These are phyloP conservation scores for Reticulascus tulasneorum DNA, from an alignment of 2,329 filamentous ascomycete genomes.

Conservation along the genomic window DNA sequence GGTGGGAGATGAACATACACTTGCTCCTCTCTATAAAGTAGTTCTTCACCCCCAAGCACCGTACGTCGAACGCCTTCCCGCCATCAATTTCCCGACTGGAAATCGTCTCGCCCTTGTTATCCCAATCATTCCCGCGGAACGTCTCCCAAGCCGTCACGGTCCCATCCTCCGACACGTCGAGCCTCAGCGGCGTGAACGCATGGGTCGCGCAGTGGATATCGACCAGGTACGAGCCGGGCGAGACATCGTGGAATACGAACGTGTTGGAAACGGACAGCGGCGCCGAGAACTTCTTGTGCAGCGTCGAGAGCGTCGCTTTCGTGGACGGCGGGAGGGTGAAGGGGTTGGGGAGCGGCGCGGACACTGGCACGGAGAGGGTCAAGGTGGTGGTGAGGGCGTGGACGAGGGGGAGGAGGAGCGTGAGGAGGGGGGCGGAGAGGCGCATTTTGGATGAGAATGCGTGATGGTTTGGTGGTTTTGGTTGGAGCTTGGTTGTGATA, in stretches of 20 bases:
- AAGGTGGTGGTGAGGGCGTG: conserved; percentile 34
- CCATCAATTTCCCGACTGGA: conserved; percentile 8
- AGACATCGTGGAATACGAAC: conserved; percentile 72
- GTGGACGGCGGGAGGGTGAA: conserved; percentile 59
- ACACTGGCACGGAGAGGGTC: conserved; percentile 39
- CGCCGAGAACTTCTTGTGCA: conserved; percentile 40
- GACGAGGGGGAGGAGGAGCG: conserved; percentile 31
- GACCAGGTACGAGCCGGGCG: conserved; percentile 69
- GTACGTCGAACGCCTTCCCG: conserved; percentile 53
- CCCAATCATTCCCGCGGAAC: conserved; percentile 85
- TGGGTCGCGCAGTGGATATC: conserved; percentile 74
- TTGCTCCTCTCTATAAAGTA: conserved; percentile 73
- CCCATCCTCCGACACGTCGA: conserved; percentile 59
- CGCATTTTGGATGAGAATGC: conserved; percentile 36
- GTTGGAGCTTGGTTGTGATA: conserved; percentile 2
- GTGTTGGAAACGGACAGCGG: conserved; percentile 65
- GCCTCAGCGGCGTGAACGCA: conserved; percentile 72
- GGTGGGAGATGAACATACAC: conserved; percentile 53
- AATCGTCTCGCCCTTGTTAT: conserved; percentile 69
- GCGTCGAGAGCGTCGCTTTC: conserved; percentile 55
- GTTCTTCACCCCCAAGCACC: conserved; percentile 59
- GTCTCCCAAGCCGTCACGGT: conserved; percentile 73
- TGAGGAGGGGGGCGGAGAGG: conserved; percentile 25
- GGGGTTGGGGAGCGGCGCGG: conserved; percentile 40
- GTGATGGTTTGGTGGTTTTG: conserved; percentile 8